Evolutionary conservation across 371 early-diverging fungal species (phyloP).

Genomic region (Apophysomyces sp.): DNA sequence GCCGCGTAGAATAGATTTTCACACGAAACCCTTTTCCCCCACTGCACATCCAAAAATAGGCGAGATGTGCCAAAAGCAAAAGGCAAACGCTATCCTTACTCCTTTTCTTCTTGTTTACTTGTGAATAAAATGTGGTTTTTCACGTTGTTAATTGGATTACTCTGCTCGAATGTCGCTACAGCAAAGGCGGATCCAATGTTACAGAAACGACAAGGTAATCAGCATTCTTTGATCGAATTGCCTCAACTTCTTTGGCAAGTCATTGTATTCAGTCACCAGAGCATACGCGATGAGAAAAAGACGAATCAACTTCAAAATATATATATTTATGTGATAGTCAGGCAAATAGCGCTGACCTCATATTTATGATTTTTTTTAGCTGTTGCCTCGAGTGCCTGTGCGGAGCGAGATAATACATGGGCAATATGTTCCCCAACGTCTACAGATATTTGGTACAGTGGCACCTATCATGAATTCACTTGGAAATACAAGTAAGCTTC

Average conservation of each 20-base stretch:
- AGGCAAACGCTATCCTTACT: not conserved
- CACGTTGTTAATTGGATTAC: not conserved
- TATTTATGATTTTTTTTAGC: constrained; percentile 13
- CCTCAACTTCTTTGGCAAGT: not conserved
- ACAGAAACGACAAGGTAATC: constrained; percentile 5
- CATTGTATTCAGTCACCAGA: not conserved
- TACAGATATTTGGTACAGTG: constrained; percentile 34
- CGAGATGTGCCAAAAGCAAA: not conserved
- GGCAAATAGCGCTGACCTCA: not conserved
- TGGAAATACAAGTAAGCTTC: constrained; percentile 46
- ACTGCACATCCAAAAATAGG: constrained; percentile 1
- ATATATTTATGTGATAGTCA: not conserved
- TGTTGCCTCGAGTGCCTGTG: constrained; percentile 33
- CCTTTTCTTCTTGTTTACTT: not conserved
- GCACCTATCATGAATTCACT: constrained; percentile 38
- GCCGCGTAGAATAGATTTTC: not conserved
- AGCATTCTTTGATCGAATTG: not conserved
- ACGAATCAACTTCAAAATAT: not conserved
- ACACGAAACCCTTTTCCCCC: too few species aligned
- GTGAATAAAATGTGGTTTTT: not conserved
- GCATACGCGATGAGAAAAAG: not conserved
- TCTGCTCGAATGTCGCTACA: not conserved
- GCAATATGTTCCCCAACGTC: constrained; percentile 34
- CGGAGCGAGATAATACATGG: constrained; percentile 24
- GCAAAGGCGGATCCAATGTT: not conserved